Evolutionary conservation across 345 rosid genomes (phyloP).

Genomic region (Mercurialis annua): DNA sequence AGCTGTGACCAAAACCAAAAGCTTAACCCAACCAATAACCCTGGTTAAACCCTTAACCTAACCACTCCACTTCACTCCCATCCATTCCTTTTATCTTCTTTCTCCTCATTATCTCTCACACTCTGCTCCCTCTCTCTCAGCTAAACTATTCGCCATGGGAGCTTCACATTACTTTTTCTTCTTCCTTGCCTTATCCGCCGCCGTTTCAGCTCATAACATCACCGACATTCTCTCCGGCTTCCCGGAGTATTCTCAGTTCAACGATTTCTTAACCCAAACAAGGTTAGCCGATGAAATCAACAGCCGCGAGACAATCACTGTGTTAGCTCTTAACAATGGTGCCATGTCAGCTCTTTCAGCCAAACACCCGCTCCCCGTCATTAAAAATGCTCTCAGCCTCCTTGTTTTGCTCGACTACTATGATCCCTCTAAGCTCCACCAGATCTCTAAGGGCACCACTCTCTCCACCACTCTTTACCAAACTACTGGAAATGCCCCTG

Average conservation of each 20-base stretch:
- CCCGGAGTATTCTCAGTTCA: slow-evolving; percentile 73
- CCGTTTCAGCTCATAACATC: slow-evolving; percentile 59
- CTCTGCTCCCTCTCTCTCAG: neutral
- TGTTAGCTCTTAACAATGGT: slow-evolving; percentile 69
- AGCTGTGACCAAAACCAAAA: slow-evolving; percentile 38
- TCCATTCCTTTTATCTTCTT: neutral
- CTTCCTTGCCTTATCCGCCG: slow-evolving; percentile 28
- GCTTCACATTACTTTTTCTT: slow-evolving; percentile 16
- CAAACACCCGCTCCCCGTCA: slow-evolving; percentile 66
- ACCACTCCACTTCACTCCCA: slow-evolving; percentile 9
- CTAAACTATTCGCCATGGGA: slow-evolving; percentile 29
- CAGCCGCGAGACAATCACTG: slow-evolving; percentile 74
- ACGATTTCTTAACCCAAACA: slow-evolving; percentile 64
- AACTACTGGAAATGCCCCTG: slow-evolving; percentile 90
- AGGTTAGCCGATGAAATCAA: slow-evolving; percentile 88
- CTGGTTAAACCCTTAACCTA: slow-evolving; percentile 21
- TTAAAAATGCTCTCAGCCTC: slow-evolving; percentile 65
- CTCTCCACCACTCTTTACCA: slow-evolving; percentile 88
- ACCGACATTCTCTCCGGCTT: slow-evolving; percentile 60
- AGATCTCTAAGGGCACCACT: slow-evolving; percentile 65
- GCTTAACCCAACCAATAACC: slow-evolving; percentile 25
- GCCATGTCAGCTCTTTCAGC: slow-evolving; percentile 69
- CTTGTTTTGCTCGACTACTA: slow-evolving; percentile 82
- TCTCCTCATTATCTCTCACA: neutral
- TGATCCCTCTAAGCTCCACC: slow-evolving; percentile 74